Conservation (phyloP, 345 rosid genomes). For the Garcia nutans region DNA sequence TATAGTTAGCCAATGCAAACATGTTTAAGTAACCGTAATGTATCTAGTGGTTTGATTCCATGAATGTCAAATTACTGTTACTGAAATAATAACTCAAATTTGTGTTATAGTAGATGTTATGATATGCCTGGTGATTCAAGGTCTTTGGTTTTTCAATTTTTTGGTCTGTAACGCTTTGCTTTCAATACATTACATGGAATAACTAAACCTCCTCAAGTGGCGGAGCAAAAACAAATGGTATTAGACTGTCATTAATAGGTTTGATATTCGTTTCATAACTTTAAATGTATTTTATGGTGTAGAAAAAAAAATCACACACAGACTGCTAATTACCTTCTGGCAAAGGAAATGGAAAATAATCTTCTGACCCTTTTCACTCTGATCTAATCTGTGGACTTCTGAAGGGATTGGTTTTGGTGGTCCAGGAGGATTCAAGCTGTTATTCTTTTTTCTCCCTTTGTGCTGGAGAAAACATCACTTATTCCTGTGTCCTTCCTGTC, state of each 20-base stretch:
- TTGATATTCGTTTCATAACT: background rate
- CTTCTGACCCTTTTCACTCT: background rate
- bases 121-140: background rate
- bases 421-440: background rate
- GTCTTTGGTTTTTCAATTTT: background rate
- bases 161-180: background rate
- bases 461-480: no score
- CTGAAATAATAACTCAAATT: no score
- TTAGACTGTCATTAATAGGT: background rate
- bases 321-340: background rate
- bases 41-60: no score
- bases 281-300: background rate
- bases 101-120: no score
- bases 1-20: no score
- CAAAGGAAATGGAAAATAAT: background rate
- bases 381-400: background rate
- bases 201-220: background rate
- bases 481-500: no score
- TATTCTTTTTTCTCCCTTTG: background rate
- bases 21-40: no score
- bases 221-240: background rate
- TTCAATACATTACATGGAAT: background rate
- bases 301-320: no score
- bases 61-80: no score
- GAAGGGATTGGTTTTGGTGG: background rate